These are phyloP conservation scores for Colletotrichum graminicola DNA, from an alignment of 2,329 filamentous ascomycete genomes.

Conservation along the genomic window DNA sequence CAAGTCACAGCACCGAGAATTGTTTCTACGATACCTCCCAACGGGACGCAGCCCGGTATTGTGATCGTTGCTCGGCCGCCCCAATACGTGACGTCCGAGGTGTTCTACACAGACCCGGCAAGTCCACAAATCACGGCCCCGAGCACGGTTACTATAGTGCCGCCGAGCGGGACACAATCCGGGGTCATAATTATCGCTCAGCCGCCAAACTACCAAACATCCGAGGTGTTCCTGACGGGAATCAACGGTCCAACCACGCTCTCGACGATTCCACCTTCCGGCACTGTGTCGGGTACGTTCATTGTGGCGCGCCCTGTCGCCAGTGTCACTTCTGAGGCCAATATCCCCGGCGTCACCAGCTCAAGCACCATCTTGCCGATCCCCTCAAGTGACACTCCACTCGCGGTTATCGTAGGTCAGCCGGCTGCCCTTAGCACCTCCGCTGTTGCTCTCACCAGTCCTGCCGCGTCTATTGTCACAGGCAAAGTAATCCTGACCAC, in stretches of 20 bases:
- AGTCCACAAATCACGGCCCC: conserved; percentile 20
- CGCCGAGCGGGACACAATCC: conserved; percentile 10
- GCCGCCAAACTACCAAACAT: conserved; percentile 6
- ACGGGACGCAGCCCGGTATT: conserved; percentile 13
- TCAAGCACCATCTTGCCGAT: conserved; percentile 9
- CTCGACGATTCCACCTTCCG: conserved; percentile 15
- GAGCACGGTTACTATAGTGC: conserved; percentile 17
- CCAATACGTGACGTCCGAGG: not conserved
- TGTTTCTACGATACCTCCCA: conserved; percentile 17
- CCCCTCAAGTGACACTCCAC: conserved; percentile 17
- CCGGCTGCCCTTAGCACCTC: conserved; percentile 28
- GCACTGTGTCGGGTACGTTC: conserved; percentile 30
- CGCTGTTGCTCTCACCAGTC: conserved; percentile 9
- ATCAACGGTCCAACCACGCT: conserved; percentile 16
- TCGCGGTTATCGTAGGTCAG: conserved; percentile 23
- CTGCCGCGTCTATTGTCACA: conserved; percentile 11
- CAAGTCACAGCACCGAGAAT: conserved; percentile 18
- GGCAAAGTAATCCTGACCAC: conserved; percentile 20
- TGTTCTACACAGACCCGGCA: not conserved
- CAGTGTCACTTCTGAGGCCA: conserved; percentile 15
- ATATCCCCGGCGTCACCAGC: not conserved
- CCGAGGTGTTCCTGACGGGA: conserved; percentile 7
- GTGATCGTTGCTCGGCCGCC: conserved; percentile 12
- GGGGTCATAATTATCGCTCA: conserved; percentile 28
- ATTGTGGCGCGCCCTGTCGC: conserved; percentile 27